phyloP scores from a whole-genome alignment of 495 filamentous ascomycete genomes.

The Xylaria cubensis region DNA sequence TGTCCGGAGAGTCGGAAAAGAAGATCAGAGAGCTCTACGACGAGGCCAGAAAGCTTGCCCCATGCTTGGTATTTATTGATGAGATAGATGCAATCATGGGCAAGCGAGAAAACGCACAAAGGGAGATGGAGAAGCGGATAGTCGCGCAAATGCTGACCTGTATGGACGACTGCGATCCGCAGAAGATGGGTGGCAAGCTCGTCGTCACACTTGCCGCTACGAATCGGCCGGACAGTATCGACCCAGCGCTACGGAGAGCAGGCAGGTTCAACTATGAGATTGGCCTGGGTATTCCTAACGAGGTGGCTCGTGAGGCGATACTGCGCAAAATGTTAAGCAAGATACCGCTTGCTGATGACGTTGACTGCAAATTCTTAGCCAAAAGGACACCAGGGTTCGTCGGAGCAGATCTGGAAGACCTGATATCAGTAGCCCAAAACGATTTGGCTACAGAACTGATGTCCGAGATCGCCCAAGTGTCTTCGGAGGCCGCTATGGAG shows the following conservation, averaged over 20 bases:
- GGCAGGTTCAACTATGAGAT: slow-evolving; percentile 93
- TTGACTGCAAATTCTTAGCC: slow-evolving; percentile 81
- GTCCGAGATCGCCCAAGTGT: slow-evolving; percentile 52
- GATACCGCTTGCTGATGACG: slow-evolving; percentile 69
- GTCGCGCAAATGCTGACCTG: slow-evolving; percentile 92
- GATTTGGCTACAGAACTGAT: slow-evolving; percentile 64
- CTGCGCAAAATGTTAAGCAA: slow-evolving; percentile 77
- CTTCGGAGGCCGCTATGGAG: slow-evolving; percentile 35
- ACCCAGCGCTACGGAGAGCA: slow-evolving; percentile 83
- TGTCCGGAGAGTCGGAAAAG: slow-evolving; percentile 97
- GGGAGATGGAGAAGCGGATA: slow-evolving; percentile 96
- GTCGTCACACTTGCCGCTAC: slow-evolving; percentile 94
- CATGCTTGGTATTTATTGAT: slow-evolving; percentile 93
- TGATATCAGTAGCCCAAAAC: slow-evolving; percentile 76
- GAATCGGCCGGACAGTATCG: slow-evolving; percentile 88
- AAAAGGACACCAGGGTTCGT: slow-evolving; percentile 94
- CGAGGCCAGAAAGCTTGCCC: slow-evolving; percentile 84
- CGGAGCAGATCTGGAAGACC: slow-evolving; percentile 86
- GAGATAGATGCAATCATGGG: slow-evolving; percentile 97
- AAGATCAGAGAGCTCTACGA: slow-evolving; percentile 90
- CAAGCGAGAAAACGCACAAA: slow-evolving; percentile 91
- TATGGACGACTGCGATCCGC: slow-evolving; percentile 72
- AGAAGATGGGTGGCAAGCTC: slow-evolving; percentile 80
- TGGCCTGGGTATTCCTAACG: slow-evolving; percentile 92
- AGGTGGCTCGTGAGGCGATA: slow-evolving; percentile 82